These are phyloP conservation scores for Hura crepitans DNA, from an alignment of 441 rosid genomes.

Conservation along the genomic window DNA sequence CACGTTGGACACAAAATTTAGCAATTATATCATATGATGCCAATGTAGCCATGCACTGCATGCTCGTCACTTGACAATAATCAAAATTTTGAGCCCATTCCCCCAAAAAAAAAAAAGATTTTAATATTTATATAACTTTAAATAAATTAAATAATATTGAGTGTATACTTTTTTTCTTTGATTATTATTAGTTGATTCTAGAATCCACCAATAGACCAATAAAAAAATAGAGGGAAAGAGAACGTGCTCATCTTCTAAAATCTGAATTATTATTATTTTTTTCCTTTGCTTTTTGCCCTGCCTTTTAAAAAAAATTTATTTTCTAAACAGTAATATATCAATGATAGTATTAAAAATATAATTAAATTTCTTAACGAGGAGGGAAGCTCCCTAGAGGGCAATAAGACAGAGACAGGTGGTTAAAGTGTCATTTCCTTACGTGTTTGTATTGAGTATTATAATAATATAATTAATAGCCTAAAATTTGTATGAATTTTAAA, in stretches of 20 bases:
- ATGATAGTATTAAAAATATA: neutral
- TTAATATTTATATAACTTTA: too few species aligned
- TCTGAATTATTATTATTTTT: too few species aligned
- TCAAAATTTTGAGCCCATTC: too few species aligned
- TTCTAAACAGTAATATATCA: neutral
- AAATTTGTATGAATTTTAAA: too few species aligned
- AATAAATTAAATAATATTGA: neutral
- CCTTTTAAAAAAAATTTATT: neutral
- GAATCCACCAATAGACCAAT: neutral
- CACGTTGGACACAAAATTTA: neutral
- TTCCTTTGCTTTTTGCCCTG: neutral
- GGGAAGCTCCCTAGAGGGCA: conserved; percentile 1
- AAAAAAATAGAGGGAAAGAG: neutral
- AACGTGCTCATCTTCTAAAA: neutral
- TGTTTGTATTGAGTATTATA: too few species aligned
- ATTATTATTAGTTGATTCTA: neutral
- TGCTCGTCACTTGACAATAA: neutral
- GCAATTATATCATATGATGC: neutral
- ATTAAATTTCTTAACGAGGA: neutral
- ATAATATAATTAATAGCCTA: too few species aligned
- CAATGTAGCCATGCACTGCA: neutral
- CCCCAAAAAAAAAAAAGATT: too few species aligned
- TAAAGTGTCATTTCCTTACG: conserved; percentile 12
- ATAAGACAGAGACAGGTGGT: conserved; percentile 1
- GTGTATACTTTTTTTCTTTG: neutral